Base-by-base conservation (phyloP, 2,329 filamentous ascomycete species). In the Aspergillus sp. region DNA sequence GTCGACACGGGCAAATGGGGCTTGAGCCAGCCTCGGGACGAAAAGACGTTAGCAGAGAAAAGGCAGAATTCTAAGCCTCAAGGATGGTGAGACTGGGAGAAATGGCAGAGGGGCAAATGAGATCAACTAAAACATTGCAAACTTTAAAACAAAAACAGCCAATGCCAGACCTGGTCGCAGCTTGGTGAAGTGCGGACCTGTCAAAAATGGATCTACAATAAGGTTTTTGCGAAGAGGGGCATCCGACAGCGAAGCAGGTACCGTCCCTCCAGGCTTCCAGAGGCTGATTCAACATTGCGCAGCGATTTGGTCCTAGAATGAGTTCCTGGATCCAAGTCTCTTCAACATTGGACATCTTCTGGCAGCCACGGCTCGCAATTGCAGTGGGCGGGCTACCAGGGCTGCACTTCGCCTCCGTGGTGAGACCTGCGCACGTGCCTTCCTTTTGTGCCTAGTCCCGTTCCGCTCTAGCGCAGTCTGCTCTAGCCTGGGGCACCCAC, bases 71-170 rank as follows among this genome's bases (percentile, higher is more conserved):
- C 22, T 28, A 53, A 41, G 50, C 22, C 50, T 41, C 50, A 53
- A 53, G 19, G 50, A 41, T 25, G 23, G 23, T 38, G 19, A 23
- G 7, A 19, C 50, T 25, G 13, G 11, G 31, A 45, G 28, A 23
- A 38, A 47, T 54, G 15, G 11, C 50, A 15, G 45, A 22, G 28
- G 30, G 31, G n/a, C 43, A 22, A 50, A 54, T 30, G 28, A 45
- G 11, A 31, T 49, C 7, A 50, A 54, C 57, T 59, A 50, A 59
- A 45, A 59, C 51, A 50, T 47, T 22, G n/a, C 51, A 54, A 54
- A 59, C 49, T 45, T 59, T 59, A 54, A 49, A 54, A 25, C 49
- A 49, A 59, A 49, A 25, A 54, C 50, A 59, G 45, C 31, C 30
- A 22, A 59, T 54, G 49, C 43, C 38, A 43, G 45, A 43, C 51